A percentile compares a stretch with the other conserved stretches of the same genome.
Evolutionary conservation across 495 filamentous ascomycete species (phyloP).

Genomic region (Chaetomium tenue): DNA sequence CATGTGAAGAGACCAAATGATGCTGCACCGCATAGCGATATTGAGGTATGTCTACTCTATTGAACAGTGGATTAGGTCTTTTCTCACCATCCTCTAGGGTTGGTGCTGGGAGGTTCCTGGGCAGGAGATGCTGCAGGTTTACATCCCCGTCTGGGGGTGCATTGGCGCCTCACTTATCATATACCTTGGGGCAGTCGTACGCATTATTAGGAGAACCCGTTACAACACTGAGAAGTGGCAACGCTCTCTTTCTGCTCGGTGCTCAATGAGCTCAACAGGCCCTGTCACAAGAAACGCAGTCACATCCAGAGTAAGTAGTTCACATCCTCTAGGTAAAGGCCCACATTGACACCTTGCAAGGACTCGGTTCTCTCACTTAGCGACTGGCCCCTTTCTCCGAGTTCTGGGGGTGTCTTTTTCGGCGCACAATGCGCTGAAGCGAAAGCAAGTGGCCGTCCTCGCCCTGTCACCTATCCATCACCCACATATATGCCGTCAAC

Average conservation of each 20-base stretch:
- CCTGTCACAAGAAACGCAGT: no score
- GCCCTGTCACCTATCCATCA: background rate
- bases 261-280: background rate
- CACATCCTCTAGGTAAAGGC: no score
- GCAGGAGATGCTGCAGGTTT: background rate
- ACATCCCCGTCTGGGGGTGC: background rate
- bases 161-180: background rate
- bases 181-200: background rate
- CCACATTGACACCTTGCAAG: background rate
- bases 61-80: background rate
- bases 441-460: background rate
- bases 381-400: background rate
- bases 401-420: background rate
- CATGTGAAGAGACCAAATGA: background rate
- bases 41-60: background rate
- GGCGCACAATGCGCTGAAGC: background rate
- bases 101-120: background rate
- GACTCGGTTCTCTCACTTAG: background rate
- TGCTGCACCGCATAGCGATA: background rate
- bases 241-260: background rate
- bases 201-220: background rate
- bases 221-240: background rate
- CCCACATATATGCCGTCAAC: background rate
- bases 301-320: background rate
- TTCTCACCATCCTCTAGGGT: background rate